Base-by-base conservation (phyloP, 1,284 basidiomycete species). In the Neolentinus lepideus region DNA sequence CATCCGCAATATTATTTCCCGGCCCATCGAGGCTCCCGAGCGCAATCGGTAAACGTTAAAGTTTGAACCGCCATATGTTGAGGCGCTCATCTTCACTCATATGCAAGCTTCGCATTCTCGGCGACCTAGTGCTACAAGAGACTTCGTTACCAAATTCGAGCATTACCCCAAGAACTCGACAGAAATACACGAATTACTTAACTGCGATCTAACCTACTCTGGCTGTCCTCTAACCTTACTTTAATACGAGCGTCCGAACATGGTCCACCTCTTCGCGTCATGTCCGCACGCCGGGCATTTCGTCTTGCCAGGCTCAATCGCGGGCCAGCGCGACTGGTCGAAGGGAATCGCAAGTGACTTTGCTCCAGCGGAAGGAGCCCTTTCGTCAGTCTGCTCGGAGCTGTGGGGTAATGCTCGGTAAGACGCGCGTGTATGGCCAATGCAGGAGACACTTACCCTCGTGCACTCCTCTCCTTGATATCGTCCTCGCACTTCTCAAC, bases 331-430 rank as follows among this genome's bases (percentile, higher is more conserved):
- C 3, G 76, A 79, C 73, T 99, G 96, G 67, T 98, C 92, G 69
- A 96, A 96, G 16, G 97, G 96, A 76, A 99, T 98, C 65, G 90
- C 92, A 11, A 99, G 85, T 4, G 93, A 94, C 73, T 99, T 99
- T 59, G 97, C 97, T 54, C 96, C 96, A 31, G 96, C 94, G n/a
- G 93, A 96, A 0, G 96, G 97, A 21, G 95, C 95, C 33, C 92
- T 88, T 68, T 94, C 92, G 67, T 98, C 94, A 65, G 91, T 88
- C 22, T 90, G 90, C 67, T 89, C 92, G 54, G 89, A 75, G 57
- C 90, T 91, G 63, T 61, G 54, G 38, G n/a, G n/a, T 6, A 43
- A 16, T 6, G 38, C 19, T 6, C 16, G n/a, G 38, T 31, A 6
- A 43, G 38, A 43, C 38, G n/a, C 19, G 38, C 38, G 6, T 4